Evolutionary conservation across 352 stramenopile genomes (phyloP), one percentile per base, ranked within the genome.

Genomic region (Halophytophthora batemanensis): DNA sequence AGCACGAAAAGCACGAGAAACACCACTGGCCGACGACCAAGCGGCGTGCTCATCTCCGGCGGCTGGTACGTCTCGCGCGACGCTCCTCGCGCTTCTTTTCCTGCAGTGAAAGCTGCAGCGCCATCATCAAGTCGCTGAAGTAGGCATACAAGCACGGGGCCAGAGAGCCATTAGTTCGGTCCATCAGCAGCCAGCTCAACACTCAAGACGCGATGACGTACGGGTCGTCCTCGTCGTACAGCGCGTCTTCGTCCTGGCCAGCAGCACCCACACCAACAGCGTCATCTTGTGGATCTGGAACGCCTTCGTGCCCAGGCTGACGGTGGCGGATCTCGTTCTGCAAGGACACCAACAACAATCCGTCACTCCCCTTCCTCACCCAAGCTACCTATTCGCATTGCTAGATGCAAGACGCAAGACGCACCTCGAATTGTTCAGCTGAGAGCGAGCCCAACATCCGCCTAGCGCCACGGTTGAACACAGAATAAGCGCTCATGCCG

Each of bases 341-440:
- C 14, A 69, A 6, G n/a, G 6, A 49, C 11, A 13, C 3, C 33
- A 38, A 3, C 31, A 17, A 2, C 28, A 50, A 29, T 22, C 4
- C 3, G 10, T 53, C n/a, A 46, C 7, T 5, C 33, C 15, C 3
- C 3, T 17, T 13, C 33, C 22, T 35, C 31, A 40, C 17, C 54
- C 8, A 29, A 37, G 11, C 42, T 41, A 22, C n/a, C 34, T 31
- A 22, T 2, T 48, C 2, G 25, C 17, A 29, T 25, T 3, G 36
- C 23, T 14, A 56, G 39, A 22, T 22, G 18, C 31, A 46, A 8
- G 19, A 31, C 42, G 19, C 54, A 87, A 8, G 19, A 31, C 42
- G 19, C 54, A 87, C 80, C 80, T 93, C 83, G 50, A 93, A 91
- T 50, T 93, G 79, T 35, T 93, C 83, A 25, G 78, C 82, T 12